Evolutionary conservation across 192 early-diverging fungal species (phyloP), one percentile per base, ranked within the genome.

Genomic region (Coemansia umbellata): DNA sequence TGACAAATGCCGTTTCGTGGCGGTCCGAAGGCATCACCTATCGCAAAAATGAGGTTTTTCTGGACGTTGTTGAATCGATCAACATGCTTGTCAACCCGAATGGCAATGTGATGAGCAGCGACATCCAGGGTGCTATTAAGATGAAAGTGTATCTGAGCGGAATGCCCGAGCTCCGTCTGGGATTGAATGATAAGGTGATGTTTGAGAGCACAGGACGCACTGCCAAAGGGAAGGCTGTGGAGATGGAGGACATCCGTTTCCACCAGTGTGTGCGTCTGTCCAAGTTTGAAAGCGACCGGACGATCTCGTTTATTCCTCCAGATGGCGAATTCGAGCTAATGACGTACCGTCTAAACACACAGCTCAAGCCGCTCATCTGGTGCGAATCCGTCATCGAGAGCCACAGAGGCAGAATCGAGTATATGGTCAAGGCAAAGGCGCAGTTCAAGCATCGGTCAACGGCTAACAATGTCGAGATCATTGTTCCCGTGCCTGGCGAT

Each of bases 371-470:
- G 31, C 76, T 93, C 24, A 85, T 93, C 48, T 87, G 85, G 85
- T 88, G 88, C 42, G 91, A 93, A 62, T 84, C 88, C 11, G 73
- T 88, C 10, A 81, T 91, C 23, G 88, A 91, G 66, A 91, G 81
- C 47, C 91, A 97, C 69, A 84, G 90, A 35, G 93, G 93, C 19
- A 82, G 97, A 37, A 85, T 97, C 51, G 97, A 99, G 73, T 96
- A 90, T 63, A 87, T 96, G 85, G 85, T 98, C 73, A 87, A 97
- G 83, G 97, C 94, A 35, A 94, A 85, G 63, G 93, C 90, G 17
- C 95, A 97, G 74, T 99, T 99, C 71, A 99, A 99, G 80, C 87
- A 91, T 48, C 81, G 93, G 28, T 96, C 94, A 23, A 90, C 94
- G 5, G 97, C 97, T 14, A 99, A 95, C 55, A 95, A 96, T 69